A percentile compares a stretch with the other conserved stretches of the same genome.
These are phyloP conservation scores for Yarrowia hollandica DNA, from an alignment of 805 yeast genomes.

Conservation along the genomic window DNA sequence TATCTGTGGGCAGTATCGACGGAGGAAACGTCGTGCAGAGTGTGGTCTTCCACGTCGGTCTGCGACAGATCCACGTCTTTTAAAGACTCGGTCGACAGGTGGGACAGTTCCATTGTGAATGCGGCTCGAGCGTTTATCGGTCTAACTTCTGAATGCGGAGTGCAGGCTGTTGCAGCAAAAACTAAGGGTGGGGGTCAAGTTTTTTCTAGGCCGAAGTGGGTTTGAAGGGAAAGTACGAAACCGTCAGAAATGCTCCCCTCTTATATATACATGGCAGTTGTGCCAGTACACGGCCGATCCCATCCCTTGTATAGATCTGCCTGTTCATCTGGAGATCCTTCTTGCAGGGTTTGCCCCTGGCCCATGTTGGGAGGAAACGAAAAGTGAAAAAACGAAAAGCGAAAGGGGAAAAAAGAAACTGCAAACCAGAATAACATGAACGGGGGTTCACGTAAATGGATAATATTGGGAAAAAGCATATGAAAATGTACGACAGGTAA, in stretches of 20 bases:
- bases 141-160: slow-evolving; percentile 3
- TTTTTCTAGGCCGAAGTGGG: too few relatives aligned
- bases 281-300: not conserved
- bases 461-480: too few relatives aligned
- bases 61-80: slow-evolving; percentile 26
- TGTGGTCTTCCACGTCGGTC: slow-evolving; percentile 12
- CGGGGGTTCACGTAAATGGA: too few relatives aligned
- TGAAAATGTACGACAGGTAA: too few relatives aligned
- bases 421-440: too few relatives aligned
- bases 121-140: slow-evolving; percentile 7
- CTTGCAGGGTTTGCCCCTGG: not conserved
- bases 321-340: slow-evolving; percentile 2
- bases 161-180: too few relatives aligned
- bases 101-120: slow-evolving; percentile 8
- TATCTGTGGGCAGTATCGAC: slow-evolving; percentile 18
- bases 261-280: not conserved
- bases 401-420: too few relatives aligned
- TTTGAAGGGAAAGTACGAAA: not conserved
- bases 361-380: too few relatives aligned
- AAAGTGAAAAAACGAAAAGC: too few relatives aligned
- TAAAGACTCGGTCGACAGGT: slow-evolving; percentile 23
- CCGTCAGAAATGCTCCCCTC: too few relatives aligned
- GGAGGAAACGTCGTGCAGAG: slow-evolving; percentile 8
- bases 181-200: too few relatives aligned
- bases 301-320: slow-evolving; percentile 10